These are phyloP conservation scores for Xanthoceras sorbifolium DNA, from an alignment of 345 rosid species.

Conservation along the genomic window DNA sequence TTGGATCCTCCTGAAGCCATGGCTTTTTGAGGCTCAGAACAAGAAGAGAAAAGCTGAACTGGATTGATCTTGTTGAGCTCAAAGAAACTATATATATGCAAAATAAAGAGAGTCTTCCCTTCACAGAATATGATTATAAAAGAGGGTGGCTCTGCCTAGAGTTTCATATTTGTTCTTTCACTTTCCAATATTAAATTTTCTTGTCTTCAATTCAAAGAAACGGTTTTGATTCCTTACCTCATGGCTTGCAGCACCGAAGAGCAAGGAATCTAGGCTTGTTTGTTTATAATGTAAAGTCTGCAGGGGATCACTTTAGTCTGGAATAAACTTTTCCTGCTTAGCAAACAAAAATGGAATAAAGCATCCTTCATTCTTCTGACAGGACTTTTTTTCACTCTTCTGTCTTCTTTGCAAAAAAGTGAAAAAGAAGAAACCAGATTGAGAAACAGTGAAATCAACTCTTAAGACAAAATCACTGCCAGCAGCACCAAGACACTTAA, in stretches of 20 bases:
- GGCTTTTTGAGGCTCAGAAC: background rate
- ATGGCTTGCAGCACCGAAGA: conserved; percentile 27
- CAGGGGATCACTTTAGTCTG: conserved; percentile 2
- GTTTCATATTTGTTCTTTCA: background rate
- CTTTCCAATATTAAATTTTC: conserved; percentile 9
- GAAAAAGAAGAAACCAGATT: background rate
- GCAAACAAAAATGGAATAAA: conserved; percentile 33
- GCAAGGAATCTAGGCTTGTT: conserved; percentile 35
- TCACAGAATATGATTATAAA: background rate
- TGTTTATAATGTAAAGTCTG: background rate
- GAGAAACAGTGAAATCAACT: background rate
- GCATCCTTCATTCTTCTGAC: background rate
- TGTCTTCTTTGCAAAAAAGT: background rate
- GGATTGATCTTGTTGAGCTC: background rate
- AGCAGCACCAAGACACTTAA: background rate
- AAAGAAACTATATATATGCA: conserved; percentile 3
- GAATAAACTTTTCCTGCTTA: conserved; percentile 29
- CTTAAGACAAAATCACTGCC: background rate
- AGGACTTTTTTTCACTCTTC: background rate
- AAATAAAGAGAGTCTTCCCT: background rate
- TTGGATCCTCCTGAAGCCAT: conserved; percentile 74
- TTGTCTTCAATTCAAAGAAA: conserved; percentile 54
- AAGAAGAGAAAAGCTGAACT: background rate
- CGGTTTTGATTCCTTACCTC: conserved; percentile 40
- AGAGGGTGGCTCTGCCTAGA: background rate